These are phyloP conservation scores for Penicillium verrucosum DNA, from an alignment of 2,329 filamentous ascomycete species.

Conservation along the genomic window DNA sequence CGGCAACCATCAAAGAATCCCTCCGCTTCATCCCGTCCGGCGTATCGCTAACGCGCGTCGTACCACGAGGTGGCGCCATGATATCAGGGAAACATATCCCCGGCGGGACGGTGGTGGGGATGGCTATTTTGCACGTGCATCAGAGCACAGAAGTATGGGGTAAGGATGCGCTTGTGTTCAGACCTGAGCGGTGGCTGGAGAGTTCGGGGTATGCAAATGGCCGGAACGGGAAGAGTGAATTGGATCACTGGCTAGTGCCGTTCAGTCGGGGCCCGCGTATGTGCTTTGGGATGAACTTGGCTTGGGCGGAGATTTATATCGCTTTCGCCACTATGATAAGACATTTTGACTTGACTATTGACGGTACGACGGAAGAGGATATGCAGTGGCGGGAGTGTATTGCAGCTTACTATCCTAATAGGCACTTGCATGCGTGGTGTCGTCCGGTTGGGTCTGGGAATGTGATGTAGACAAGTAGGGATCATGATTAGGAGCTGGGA, in stretches of 20 bases:
- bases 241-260: background rate
- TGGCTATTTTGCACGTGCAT: background rate
- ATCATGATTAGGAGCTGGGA: too few species aligned
- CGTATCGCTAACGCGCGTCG: background rate
- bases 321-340: background rate
- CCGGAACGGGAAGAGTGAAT: background rate
- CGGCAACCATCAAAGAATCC: background rate
- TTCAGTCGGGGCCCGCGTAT: slow-evolving; percentile 1
- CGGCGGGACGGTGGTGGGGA: background rate
- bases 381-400: slow-evolving; percentile 2
- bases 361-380: background rate
- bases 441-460: background rate
- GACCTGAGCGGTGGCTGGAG: background rate
- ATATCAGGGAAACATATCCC: background rate
- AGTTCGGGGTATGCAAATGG: background rate
- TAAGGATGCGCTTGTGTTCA: background rate
- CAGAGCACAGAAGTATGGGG: background rate
- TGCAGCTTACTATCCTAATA: background rate
- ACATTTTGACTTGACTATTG: background rate
- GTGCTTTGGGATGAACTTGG: slow-evolving; percentile 3
- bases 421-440: slow-evolving; percentile 1
- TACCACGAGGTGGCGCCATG: background rate
- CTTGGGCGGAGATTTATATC: background rate
- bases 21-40: background rate
- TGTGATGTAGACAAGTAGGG: background rate